phyloP scores from a whole-genome alignment of 345 rosid species.

The Syzygium aqueum region DNA sequence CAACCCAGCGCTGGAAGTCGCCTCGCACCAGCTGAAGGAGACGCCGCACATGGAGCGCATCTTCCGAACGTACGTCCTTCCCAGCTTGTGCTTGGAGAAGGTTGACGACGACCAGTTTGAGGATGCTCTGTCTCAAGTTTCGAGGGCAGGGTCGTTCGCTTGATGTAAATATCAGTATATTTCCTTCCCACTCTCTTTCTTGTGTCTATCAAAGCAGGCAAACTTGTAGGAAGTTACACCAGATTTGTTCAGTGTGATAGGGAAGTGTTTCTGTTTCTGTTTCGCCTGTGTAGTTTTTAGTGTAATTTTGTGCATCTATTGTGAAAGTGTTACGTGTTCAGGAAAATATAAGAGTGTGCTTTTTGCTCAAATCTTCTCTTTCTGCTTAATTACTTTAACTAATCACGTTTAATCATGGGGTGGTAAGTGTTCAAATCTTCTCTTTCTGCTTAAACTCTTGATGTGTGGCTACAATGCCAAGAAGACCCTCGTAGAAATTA shows the following conservation, averaged over 20 bases:
- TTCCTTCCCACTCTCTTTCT: not conserved
- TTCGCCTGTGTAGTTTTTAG: not conserved
- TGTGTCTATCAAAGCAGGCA: not conserved
- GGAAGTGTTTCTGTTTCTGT: not conserved
- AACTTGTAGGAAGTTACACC: not conserved
- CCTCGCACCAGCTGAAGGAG: conserved; percentile 49
- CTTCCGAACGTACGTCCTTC: conserved; percentile 45
- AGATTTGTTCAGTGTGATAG: not conserved
- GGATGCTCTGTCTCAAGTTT: conserved; percentile 46
- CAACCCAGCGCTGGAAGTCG: conserved; percentile 63
- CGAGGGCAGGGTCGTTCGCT: conserved; percentile 20
- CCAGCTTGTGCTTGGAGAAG: conserved; percentile 59
- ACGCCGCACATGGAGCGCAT: conserved; percentile 44
- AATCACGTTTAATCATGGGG: not conserved
- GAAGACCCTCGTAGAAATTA: not conserved
- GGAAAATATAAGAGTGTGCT: not conserved
- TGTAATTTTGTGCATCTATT: not conserved
- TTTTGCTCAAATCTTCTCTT: not conserved
- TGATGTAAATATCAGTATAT: conserved; percentile 1
- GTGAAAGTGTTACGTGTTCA: not conserved
- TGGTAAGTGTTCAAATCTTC: not conserved
- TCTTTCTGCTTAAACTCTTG: not conserved
- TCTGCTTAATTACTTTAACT: not conserved
- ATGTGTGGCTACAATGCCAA: not conserved
- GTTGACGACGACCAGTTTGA: conserved; percentile 42